phyloP scores from a whole-genome alignment of 2,329 filamentous ascomycete genomes.

The Scedosporium apiospermum region DNA sequence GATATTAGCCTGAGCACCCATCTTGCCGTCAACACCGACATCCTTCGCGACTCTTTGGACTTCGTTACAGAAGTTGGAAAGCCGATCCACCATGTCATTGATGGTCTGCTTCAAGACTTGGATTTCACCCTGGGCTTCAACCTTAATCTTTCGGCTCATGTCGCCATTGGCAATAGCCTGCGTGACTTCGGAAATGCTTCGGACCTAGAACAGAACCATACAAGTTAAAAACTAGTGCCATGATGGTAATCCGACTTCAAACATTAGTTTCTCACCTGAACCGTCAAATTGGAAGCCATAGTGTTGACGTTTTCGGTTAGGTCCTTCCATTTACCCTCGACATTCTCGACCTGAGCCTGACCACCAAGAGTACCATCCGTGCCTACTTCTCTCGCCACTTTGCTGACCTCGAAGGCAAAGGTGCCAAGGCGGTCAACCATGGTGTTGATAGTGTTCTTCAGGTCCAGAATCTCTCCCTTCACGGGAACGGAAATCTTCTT shows the following conservation, averaged over 20 bases:
- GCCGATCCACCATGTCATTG: slow-evolving; percentile 95
- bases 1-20: slow-evolving; percentile 94
- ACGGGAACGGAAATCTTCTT: slow-evolving; percentile 95
- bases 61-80: slow-evolving; percentile 93
- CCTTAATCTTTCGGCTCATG: slow-evolving; percentile 92
- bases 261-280: slow-evolving; percentile 43
- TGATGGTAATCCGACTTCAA: slow-evolving; percentile 43
- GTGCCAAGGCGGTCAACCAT: slow-evolving; percentile 97
- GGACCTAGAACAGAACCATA: slow-evolving; percentile 45
- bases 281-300: slow-evolving; percentile 59
- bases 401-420: slow-evolving; percentile 93
- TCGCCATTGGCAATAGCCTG: slow-evolving; percentile 93
- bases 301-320: slow-evolving; percentile 85
- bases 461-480: slow-evolving; percentile 83
- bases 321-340: slow-evolving; percentile 97
- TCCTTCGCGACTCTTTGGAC: slow-evolving; percentile 93
- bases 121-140: slow-evolving; percentile 91
- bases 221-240: background rate
- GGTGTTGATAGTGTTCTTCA: slow-evolving; percentile 97
- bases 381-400: slow-evolving; percentile 89
- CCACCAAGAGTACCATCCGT: slow-evolving; percentile 92
- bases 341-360: slow-evolving; percentile 86
- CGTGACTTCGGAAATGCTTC: slow-evolving; percentile 87
- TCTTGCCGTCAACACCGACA: slow-evolving; percentile 95
- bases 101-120: slow-evolving; percentile 90